phyloP scores from a whole-genome alignment of 768 basidiomycete genomes.

The Grammothele lineata region DNA sequence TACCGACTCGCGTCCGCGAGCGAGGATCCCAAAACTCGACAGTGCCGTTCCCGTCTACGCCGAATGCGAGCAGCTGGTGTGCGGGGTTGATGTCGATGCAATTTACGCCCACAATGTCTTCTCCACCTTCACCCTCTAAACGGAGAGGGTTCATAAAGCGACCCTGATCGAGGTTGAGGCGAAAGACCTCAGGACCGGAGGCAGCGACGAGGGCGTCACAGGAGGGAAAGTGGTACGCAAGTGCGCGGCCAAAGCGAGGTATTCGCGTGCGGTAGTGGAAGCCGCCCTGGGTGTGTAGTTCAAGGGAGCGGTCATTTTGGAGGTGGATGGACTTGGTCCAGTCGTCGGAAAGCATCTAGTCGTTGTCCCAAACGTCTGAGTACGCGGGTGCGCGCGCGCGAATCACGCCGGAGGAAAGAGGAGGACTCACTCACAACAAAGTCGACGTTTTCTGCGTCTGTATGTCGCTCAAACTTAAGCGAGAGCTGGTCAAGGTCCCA shows the following conservation, averaged over 20 bases:
- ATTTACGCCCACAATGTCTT: constrained; percentile 79
- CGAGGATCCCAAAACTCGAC: constrained; percentile 97
- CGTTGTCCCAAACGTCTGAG: neutral
- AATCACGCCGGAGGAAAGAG: neutral
- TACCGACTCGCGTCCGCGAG: constrained; percentile 70
- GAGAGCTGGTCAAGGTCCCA: constrained; percentile 94
- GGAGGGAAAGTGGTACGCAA: constrained; percentile 92
- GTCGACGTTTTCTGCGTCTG: constrained; percentile 96
- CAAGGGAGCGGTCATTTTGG: constrained; percentile 92
- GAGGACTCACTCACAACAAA: constrained; percentile 81
- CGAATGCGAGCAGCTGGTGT: constrained; percentile 87
- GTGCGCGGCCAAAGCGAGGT: constrained; percentile 87
- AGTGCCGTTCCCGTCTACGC: constrained; percentile 79
- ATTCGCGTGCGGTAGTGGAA: constrained; percentile 91
- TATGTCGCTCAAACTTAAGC: constrained; percentile 92
- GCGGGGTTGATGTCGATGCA: constrained; percentile 88
- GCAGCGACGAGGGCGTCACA: constrained; percentile 88
- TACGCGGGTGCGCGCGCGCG: constrained; percentile 3
- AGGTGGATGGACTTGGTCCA: constrained; percentile 99
- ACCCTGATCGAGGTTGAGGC: constrained; percentile 94
- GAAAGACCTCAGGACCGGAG: constrained; percentile 83
- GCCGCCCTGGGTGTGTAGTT: constrained; percentile 91
- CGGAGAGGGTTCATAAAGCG: constrained; percentile 82
- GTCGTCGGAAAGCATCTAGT: constrained; percentile 91
- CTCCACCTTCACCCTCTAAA: constrained; percentile 46